Percentiles rank a stretch among this genome's conserved stretches.
phyloP scores from a whole-genome alignment of 768 basidiomycete species.

The Cubamyces lactineus region DNA sequence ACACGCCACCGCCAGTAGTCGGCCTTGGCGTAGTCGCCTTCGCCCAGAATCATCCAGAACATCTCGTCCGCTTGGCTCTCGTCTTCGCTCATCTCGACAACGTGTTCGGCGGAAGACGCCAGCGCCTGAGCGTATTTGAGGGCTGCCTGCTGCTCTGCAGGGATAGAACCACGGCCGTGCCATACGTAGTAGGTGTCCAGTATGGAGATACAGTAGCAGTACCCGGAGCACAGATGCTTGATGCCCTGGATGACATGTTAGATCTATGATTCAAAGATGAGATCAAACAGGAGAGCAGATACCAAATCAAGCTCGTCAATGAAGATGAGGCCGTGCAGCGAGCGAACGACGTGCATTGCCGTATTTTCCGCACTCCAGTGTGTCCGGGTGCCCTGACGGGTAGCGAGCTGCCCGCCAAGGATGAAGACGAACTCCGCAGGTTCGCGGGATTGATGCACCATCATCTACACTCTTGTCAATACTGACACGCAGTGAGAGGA shows the following conservation, averaged over 20 bases:
- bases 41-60: constrained; percentile 88
- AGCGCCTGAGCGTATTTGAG: constrained; percentile 59
- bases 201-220: constrained; percentile 76
- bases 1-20: constrained; percentile 83
- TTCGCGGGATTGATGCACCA: constrained; percentile 64
- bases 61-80: constrained; percentile 70
- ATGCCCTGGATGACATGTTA: constrained; percentile 45
- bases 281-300: constrained; percentile 26
- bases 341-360: constrained; percentile 76
- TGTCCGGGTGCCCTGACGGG: constrained; percentile 69
- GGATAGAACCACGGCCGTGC: constrained; percentile 73
- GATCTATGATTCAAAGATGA: constrained; percentile 5
- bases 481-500: not conserved
- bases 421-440: constrained; percentile 61
- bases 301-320: constrained; percentile 80
- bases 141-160: constrained; percentile 63
- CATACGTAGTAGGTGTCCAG: constrained; percentile 77
- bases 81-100: constrained; percentile 67
- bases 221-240: constrained; percentile 80
- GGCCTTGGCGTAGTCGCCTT: constrained; percentile 73
- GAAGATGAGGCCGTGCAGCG: constrained; percentile 49
- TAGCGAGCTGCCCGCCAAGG: constrained; percentile 72
- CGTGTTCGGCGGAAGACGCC: constrained; percentile 39
- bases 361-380: constrained; percentile 84
- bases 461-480: constrained; percentile 27